Percentiles rank a stretch among this genome's conserved stretches.
Conservation (phyloP, 495 filamentous ascomycete genomes). For the Xylaria palmicola region DNA sequence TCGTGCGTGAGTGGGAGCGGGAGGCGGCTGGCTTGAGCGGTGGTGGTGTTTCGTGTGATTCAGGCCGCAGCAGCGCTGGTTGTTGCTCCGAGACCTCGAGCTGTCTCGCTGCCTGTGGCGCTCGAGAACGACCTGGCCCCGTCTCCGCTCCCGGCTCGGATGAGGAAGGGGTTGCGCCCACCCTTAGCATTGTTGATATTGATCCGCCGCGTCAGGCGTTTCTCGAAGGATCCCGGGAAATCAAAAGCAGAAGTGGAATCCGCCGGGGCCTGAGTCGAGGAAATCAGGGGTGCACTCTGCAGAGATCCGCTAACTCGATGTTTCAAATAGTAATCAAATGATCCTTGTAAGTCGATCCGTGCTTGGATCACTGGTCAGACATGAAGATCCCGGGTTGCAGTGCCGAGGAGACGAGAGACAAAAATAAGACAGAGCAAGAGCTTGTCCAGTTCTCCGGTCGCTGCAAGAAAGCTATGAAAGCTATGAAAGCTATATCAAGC, state of each 20-base stretch:
- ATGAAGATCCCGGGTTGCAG: too few species aligned
- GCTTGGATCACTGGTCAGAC: too few species aligned
- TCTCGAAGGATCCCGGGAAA: slow-evolving; percentile 7
- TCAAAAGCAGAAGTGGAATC: background rate
- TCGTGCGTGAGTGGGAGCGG: background rate
- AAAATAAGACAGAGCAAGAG: background rate
- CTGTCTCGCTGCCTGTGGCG: background rate
- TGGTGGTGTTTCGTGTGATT: slow-evolving; percentile 14
- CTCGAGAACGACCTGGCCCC: background rate
- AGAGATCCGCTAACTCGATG: background rate
- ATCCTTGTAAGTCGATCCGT: slow-evolving; percentile 8
- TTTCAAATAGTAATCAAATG: slow-evolving; percentile 8
- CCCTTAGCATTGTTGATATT: slow-evolving; percentile 48
- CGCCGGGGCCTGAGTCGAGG: background rate
- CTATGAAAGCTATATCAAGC: too few species aligned
- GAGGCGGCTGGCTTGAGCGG: slow-evolving; percentile 7
- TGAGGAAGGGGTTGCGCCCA: slow-evolving; percentile 24
- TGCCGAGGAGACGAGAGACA: background rate
- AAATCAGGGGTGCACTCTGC: background rate
- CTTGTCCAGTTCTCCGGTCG: too few species aligned
- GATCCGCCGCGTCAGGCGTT: slow-evolving; percentile 35
- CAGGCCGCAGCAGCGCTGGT: background rate
- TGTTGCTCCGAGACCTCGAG: background rate
- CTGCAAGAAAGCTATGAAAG: too few species aligned
- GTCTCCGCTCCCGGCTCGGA: background rate